Conservation (phyloP, 768 basidiomycete species). For the Dacryopinax primogenitus region DNA sequence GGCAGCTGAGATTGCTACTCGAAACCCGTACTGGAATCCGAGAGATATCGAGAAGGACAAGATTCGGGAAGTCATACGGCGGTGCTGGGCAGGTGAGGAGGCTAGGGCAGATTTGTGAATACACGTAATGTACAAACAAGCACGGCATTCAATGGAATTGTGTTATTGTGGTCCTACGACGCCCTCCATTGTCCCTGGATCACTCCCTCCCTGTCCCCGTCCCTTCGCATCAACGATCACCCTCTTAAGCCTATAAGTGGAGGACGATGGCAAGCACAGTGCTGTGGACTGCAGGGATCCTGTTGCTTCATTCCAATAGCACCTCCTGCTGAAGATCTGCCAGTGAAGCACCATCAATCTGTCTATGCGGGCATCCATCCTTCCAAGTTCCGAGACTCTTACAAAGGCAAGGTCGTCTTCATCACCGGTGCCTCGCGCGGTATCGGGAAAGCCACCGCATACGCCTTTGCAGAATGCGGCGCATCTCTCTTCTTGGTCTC, state of each 20-base stretch:
- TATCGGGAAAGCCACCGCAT: constrained; percentile 22
- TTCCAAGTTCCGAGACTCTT: constrained; percentile 18
- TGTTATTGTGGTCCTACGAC: not conserved
- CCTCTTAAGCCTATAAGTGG: not conserved
- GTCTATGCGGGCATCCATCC: constrained; percentile 22
- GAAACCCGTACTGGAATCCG: constrained; percentile 32
- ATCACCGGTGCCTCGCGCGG: constrained; percentile 23
- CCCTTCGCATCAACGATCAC: not conserved
- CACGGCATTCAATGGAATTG: not conserved
- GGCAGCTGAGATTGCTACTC: constrained; percentile 30
- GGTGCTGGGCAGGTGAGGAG: constrained; percentile 26
- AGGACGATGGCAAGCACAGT: not conserved
- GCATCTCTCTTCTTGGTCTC: constrained; percentile 22
- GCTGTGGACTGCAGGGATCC: not conserved
- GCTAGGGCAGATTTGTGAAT: constrained; percentile 20
- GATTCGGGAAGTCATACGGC: constrained; percentile 23
- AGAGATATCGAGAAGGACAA: constrained; percentile 29
- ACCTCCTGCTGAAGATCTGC: constrained; percentile 6
- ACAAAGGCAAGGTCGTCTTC: constrained; percentile 24
- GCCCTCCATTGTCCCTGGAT: not conserved
- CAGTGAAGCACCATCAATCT: not conserved
- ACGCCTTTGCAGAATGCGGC: constrained; percentile 23
- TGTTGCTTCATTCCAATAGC: not conserved
- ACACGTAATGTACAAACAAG: not conserved
- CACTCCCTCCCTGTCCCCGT: not conserved